Conservation (phyloP, 164 flowering plant species). For the Chimonanthus salicifolius region DNA sequence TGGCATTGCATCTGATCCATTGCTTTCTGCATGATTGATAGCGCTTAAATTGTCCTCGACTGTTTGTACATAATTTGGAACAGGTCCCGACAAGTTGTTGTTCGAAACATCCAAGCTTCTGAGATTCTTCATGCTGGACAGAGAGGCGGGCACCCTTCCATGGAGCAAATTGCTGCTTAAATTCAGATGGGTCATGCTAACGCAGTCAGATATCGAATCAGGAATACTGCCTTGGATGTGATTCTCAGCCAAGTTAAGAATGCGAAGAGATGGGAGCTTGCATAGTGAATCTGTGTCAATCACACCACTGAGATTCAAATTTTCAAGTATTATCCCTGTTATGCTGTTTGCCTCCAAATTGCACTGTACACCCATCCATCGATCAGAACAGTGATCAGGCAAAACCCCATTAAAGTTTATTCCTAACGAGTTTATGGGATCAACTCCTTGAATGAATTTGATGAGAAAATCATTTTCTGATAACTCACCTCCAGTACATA, state of each 20-base stretch:
- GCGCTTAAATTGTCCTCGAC: too few relatives aligned
- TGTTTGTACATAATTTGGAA: slow-evolving; percentile 1
- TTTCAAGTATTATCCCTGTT: slow-evolving; percentile 30
- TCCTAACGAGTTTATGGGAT: slow-evolving; percentile 24
- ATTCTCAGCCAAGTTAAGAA: slow-evolving; percentile 29
- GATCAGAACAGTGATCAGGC: slow-evolving; percentile 18
- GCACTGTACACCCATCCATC: slow-evolving; percentile 23
- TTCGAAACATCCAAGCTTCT: slow-evolving; percentile 32
- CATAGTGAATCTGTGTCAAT: slow-evolving; percentile 38
- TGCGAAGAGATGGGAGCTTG: slow-evolving; percentile 20
- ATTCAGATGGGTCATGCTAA: slow-evolving; percentile 27
- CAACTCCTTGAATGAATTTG: slow-evolving; percentile 31
- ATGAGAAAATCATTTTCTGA: slow-evolving; percentile 24
- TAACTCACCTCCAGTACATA: slow-evolving; percentile 18
- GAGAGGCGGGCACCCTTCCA: slow-evolving; percentile 30
- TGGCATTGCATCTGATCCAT: too few relatives aligned
- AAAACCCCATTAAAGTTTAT: slow-evolving; percentile 9
- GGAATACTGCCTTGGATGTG: slow-evolving; percentile 31
- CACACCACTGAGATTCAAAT: slow-evolving; percentile 27
- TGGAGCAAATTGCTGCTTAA: slow-evolving; percentile 34
- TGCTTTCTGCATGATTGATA: too few relatives aligned
- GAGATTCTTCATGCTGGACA: slow-evolving; percentile 28
- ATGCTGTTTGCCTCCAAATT: slow-evolving; percentile 10
- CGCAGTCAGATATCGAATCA: slow-evolving; percentile 26
- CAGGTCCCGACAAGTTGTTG: slow-evolving; percentile 17